Evolutionary conservation across 768 basidiomycete species (phyloP), one percentile per base, ranked within the genome.

Genomic region (Russula ochroleuca): DNA sequence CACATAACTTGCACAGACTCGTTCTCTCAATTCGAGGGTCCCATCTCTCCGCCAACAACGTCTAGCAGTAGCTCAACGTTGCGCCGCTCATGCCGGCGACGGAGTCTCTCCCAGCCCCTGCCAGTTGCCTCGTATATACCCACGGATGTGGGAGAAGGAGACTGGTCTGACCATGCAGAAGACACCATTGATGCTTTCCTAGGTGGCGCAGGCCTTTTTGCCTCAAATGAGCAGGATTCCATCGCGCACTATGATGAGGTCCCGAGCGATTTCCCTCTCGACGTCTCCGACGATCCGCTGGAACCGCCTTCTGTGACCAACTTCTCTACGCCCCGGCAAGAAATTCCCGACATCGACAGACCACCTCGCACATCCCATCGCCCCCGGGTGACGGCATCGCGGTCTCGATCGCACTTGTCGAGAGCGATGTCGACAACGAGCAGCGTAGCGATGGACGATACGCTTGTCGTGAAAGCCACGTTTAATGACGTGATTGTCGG

Each of bases 401-500:
- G 6, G 3, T 23, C 54, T 25, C 25, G 33, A 19, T 21, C 51
- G 28, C 28, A 28, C 28, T 58, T 55, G 51, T 9, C 23, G 6
- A 33, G 21, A 17, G 15, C 21, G 40, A 31, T n/a, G 47, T 40
- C 60, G 28, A 57, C 31, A 6, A 48, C 63, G 14, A 47, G 63
- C 23, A 47, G 62, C 35, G 43, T 56, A 23, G 63, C 61, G 10
- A 11, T 50, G 50, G 56, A 31, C 60, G 68, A 63, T 57, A 67
- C 72, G 28, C 68, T 88, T 52, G 76, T 80, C 2, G 79, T 90
- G 76, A 91, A 91, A 75, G 89, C 83, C 5, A 80, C 79, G 49
- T 81, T 83, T 67, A 80, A 83, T 68, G 80, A 84, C 65, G 76
- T 80, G 31, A 85, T 87, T 65, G 78, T 91, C 69, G 74, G 87